Percentiles rank a stretch among this genome's conserved stretches.
Evolutionary conservation across 441 rosid genomes (phyloP).

Genomic region (Erodium chrysanthum): DNA sequence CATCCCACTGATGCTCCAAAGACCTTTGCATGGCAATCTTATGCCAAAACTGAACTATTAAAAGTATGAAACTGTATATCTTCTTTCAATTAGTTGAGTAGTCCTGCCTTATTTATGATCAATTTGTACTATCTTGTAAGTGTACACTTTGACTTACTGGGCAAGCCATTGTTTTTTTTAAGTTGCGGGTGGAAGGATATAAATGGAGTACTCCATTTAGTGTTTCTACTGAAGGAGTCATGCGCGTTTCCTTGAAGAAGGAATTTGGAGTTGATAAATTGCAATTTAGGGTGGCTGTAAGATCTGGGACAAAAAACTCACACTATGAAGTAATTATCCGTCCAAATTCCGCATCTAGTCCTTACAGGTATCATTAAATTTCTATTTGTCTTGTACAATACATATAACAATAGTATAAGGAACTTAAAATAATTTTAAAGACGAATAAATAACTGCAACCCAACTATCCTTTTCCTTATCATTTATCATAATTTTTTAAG

Average conservation of each 20-base stretch:
- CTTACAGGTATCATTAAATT: slow-evolving; percentile 64
- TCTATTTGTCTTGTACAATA: not conserved
- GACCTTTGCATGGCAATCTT: slow-evolving; percentile 66
- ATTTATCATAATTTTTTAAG: not conserved
- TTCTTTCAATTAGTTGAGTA: slow-evolving; percentile 9
- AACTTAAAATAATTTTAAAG: not conserved
- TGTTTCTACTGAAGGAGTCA: slow-evolving; percentile 65
- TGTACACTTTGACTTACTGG: slow-evolving; percentile 20
- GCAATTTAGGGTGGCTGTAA: slow-evolving; percentile 70
- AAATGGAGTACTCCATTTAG: slow-evolving; percentile 90
- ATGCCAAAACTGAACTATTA: slow-evolving; percentile 51
- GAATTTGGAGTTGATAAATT: slow-evolving; percentile 44
- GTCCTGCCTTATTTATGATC: not conserved
- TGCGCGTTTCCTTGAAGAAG: slow-evolving; percentile 60
- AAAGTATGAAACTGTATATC: slow-evolving; percentile 35
- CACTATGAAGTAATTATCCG: slow-evolving; percentile 91
- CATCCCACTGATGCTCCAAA: slow-evolving; percentile 86
- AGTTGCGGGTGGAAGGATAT: slow-evolving; percentile 73
- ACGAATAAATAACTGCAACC: not conserved
- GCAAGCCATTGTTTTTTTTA: slow-evolving; percentile 19
- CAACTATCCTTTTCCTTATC: not conserved
- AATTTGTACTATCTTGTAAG: not conserved
- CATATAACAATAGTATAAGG: not conserved
- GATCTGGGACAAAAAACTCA: slow-evolving; percentile 88
- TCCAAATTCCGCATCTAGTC: slow-evolving; percentile 70